Conservation (phyloP, 2,329 filamentous ascomycete genomes). For the Fusarium sp. region DNA sequence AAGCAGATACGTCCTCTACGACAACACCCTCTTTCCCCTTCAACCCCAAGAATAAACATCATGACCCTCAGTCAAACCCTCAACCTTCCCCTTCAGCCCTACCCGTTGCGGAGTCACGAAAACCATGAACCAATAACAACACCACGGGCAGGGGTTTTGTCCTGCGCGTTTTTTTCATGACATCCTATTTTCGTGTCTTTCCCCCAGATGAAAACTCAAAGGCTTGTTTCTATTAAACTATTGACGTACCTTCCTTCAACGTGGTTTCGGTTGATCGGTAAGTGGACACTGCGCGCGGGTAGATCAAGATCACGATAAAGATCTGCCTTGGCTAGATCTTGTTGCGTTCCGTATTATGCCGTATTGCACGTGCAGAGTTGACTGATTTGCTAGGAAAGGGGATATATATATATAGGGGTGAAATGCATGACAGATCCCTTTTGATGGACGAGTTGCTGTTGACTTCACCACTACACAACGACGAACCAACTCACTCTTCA, state of each 20-base stretch:
- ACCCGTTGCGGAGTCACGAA: conserved; percentile 40
- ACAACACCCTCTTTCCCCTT: conserved; percentile 29
- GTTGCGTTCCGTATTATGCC: conserved; percentile 10
- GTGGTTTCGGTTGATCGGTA: conserved; percentile 39
- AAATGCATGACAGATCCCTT: neutral
- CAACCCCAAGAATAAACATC: conserved; percentile 36
- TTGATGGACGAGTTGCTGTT: neutral
- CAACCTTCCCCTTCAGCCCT: conserved; percentile 36
- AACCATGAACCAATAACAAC: conserved; percentile 35
- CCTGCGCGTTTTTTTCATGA: conserved; percentile 9
- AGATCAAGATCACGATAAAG: conserved; percentile 31
- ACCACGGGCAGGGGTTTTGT: conserved; percentile 32
- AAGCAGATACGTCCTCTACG: conserved; percentile 21
- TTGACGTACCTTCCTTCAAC: conserved; percentile 13
- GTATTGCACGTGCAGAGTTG: conserved; percentile 25
- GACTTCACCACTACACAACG: neutral
- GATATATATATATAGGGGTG: neutral
- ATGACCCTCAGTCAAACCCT: conserved; percentile 36
- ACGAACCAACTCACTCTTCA: neutral
- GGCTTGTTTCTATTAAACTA: conserved; percentile 9
- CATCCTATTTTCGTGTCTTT: conserved; percentile 28
- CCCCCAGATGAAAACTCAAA: neutral
- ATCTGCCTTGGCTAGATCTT: conserved; percentile 38
- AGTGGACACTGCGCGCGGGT: conserved; percentile 36
- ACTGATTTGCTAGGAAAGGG: conserved; percentile 5